phyloP scores from a whole-genome alignment of 306 rosid species.

The Sindora glabra region DNA sequence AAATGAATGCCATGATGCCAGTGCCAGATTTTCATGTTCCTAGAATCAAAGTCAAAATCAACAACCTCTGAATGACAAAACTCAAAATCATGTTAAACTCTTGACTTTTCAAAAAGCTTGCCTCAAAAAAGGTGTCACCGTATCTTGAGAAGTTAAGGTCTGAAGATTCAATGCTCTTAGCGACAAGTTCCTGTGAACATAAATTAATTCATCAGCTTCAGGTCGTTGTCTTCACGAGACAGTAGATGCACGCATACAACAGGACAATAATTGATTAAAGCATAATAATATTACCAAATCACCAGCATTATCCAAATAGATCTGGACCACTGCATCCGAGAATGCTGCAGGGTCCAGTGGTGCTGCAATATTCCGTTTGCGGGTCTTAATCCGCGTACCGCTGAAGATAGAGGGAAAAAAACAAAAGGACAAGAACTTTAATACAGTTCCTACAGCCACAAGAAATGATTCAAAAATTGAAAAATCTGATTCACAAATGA shows the following conservation, averaged over 20 bases:
- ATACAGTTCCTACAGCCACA: not conserved
- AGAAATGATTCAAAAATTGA: not conserved
- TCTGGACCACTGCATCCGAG: slow-evolving; percentile 99
- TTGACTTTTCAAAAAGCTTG: slow-evolving; percentile 17
- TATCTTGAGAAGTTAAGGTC: slow-evolving; percentile 97
- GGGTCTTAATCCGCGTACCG: slow-evolving; percentile 99
- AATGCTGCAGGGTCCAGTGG: slow-evolving; percentile 99
- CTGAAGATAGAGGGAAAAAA: slow-evolving; percentile 27
- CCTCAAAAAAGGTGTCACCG: slow-evolving; percentile 99
- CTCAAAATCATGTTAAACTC: not conserved
- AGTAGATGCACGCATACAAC: not conserved
- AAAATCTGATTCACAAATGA: not conserved
- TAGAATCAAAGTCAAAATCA: not conserved
- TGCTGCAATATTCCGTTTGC: slow-evolving; percentile 99
- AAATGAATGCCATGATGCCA: not conserved
- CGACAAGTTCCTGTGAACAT: slow-evolving; percentile 69
- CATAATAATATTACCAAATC: slow-evolving; percentile 67
- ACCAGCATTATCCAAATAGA: slow-evolving; percentile 99
- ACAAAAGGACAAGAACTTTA: not conserved
- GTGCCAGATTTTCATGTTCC: not conserved
- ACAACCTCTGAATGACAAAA: not conserved
- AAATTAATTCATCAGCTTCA: slow-evolving; percentile 6
- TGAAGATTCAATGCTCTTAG: slow-evolving; percentile 77
- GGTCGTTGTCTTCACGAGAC: not conserved
- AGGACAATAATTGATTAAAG: not conserved